Base-by-base conservation (phyloP, 306 rosid genomes). In the Phaseolus lunatus region DNA sequence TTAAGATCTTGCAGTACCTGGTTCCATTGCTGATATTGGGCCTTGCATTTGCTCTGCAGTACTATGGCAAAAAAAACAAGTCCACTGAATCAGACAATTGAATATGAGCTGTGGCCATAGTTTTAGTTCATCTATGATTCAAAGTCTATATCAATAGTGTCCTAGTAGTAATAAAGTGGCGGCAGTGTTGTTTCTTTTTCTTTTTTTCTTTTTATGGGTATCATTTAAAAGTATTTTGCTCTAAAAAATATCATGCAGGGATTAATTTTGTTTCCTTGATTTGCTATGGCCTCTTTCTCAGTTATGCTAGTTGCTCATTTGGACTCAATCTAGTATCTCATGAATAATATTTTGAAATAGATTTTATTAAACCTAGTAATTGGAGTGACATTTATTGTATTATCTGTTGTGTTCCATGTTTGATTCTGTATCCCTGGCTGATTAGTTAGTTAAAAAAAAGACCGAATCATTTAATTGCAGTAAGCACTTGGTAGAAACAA, bases 1-100 rank as follows among this genome's bases (percentile, higher is more conserved):
- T 85, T 26, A 90, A 87, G 83, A 64, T 86, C 26, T 67, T 92
- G 84, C 91, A 78, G 78, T 70, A 76, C 85, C 70, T 88, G 79
- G 70, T 90, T 75, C 95, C 96, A 15, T 78, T 95, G 80, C 82
- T 90, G 90, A 78, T 89, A 59, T 14, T 90, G 83, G 90, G 84
- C 12, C 27, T 80, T 10, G 98, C 98, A 52, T 83, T 78, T 77
- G 88, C 69, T 47, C 86, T 89, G 76, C 97, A 89, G 70, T 83
- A 78, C 89, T 79, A 56, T 45, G 80, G 89, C 41, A 87, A 85
- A 69, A 81, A 16, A 47, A 84, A 14, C 84, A 78, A 84, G 41
- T 62, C 83, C 80, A 9, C 49, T 23, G 56, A 75, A 52, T 56
- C 49, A 39, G 57, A 69, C 68, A 47, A n/a, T 48, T 83, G 66